Conservation (phyloP, 306 rosid genomes). For the Quercus aquifolioides region DNA sequence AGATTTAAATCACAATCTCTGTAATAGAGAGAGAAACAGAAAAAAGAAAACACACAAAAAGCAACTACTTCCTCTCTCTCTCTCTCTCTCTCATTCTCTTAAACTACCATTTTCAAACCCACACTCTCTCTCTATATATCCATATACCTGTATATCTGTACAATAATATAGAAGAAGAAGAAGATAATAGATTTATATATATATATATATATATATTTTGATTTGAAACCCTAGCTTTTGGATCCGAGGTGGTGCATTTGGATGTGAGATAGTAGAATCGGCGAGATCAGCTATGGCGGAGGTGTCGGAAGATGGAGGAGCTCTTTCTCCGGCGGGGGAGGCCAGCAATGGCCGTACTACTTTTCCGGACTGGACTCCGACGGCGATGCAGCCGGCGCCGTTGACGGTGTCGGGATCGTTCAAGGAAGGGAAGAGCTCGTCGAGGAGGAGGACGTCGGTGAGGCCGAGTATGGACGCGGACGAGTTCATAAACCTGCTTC, state of each 20-base stretch:
- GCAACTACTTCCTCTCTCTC: constrained; percentile 15
- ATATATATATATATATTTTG: not conserved
- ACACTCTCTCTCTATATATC: constrained; percentile 19
- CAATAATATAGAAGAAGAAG: not conserved
- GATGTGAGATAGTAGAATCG: constrained; percentile 52
- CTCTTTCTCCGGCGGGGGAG: constrained; percentile 24
- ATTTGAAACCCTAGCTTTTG: constrained; percentile 53
- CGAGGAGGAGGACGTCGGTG: constrained; percentile 66
- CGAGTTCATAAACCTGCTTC: constrained; percentile 82
- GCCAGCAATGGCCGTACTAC: constrained; percentile 7
- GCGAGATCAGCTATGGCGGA: constrained; percentile 92
- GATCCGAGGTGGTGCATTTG: constrained; percentile 59
- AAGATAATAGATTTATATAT: not conserved
- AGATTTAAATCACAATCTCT: constrained; percentile 53
- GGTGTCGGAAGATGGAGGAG: constrained; percentile 57
- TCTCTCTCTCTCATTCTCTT: constrained; percentile 24
- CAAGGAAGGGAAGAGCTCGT: constrained; percentile 85
- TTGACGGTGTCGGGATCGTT: constrained; percentile 80
- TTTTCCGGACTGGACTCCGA: not conserved
- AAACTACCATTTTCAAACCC: constrained; percentile 24
- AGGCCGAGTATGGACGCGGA: constrained; percentile 95
- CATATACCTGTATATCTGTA: constrained; percentile 6
- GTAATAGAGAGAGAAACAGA: constrained; percentile 45
- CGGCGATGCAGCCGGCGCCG: constrained; percentile 45
- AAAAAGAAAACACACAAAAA: constrained; percentile 10